These are phyloP conservation scores for Hypoxylon intermedium DNA, from an alignment of 495 filamentous ascomycete genomes.

Conservation along the genomic window DNA sequence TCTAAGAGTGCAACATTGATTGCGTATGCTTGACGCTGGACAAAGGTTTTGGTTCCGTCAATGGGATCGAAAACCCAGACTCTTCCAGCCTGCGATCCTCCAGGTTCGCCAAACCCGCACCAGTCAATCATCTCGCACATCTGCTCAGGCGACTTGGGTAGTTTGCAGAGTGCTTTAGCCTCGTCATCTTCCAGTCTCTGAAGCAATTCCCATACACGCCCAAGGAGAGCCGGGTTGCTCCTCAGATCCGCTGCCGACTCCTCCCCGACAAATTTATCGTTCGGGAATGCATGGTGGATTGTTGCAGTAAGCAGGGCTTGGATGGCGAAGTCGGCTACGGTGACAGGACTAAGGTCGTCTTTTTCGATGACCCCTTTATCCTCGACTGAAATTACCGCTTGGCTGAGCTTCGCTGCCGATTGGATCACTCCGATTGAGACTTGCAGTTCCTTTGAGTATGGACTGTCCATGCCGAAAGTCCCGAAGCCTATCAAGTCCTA, in stretches of 20 bases:
- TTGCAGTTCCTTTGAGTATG: slow-evolving; percentile 44
- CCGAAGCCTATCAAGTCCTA: background rate
- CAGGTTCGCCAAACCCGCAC: slow-evolving; percentile 55
- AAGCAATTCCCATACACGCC: slow-evolving; percentile 62
- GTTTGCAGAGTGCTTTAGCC: slow-evolving; percentile 39
- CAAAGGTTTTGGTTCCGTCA: slow-evolving; percentile 73
- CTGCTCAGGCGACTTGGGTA: slow-evolving; percentile 57
- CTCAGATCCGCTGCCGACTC: slow-evolving; percentile 65
- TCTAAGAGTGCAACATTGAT: slow-evolving; percentile 56
- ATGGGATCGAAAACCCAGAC: slow-evolving; percentile 77
- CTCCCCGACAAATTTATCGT: slow-evolving; percentile 67
- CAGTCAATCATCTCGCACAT: slow-evolving; percentile 70
- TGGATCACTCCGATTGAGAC: slow-evolving; percentile 42
- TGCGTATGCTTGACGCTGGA: slow-evolving; percentile 67
- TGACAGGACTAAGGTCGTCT: slow-evolving; percentile 66
- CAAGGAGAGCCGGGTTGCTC: slow-evolving; percentile 54
- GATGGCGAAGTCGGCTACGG: slow-evolving; percentile 72
- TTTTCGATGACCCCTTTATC: slow-evolving; percentile 55
- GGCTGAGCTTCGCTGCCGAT: slow-evolving; percentile 50
- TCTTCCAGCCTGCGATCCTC: slow-evolving; percentile 46
- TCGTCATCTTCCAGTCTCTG: slow-evolving; percentile 41
- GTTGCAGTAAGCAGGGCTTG: slow-evolving; percentile 68
- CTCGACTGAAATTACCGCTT: slow-evolving; percentile 41
- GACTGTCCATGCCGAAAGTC: slow-evolving; percentile 43
- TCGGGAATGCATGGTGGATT: slow-evolving; percentile 60